Base-by-base conservation (phyloP, 495 filamentous ascomycete species). In the Trichoderma reesei region DNA sequence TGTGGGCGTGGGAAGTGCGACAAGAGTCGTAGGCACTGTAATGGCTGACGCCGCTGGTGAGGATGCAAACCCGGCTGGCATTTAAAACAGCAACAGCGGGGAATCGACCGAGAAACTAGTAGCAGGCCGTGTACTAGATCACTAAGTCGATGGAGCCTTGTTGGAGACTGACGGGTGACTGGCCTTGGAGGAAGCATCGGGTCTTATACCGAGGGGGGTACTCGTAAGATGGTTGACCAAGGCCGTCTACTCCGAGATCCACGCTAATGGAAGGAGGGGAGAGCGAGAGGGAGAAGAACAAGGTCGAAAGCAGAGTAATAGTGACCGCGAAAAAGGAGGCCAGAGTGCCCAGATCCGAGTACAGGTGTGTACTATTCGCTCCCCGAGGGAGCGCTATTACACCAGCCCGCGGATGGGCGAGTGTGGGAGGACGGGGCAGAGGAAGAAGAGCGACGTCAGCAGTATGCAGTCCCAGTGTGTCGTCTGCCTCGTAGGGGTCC, bases 191-290 rank as follows among this genome's bases (percentile, higher is more conserved):
- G 51, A 56, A 56, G 11, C 51, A 34, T 34, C 51, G 51, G 51
- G 51, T 56, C 51, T 56, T 56, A 56, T 56, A 56, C 51, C 51
- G 51, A 56, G 20, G 51, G 51, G 51, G 51, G n/a, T n/a, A n/a
- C n/a, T n/a, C n/a, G n/a, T n/a, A n/a, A 13, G 34, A 20, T 56
- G 34, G 51, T 56, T 56, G 51, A 34, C n/a, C 26, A 56, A 56
- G 34, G 20, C n/a, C 20, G 20, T 56, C n/a, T 56, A 1, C 46
- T 51, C 41, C 41, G 41, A 26, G 14, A 20, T 6, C 46, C 51
- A 56, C 51, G 51, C 51, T 34, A 56, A 56, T 56, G n/a, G 34
- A 56, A 56, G 13, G 34, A 34, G 34, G 14, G 34, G 13, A 56
- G 51, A 56, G 51, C 9, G 26, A 33, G 18, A 34, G 10, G 26